phyloP scores from a whole-genome alignment of 2,329 filamentous ascomycete species.

The Sphaerulina vaccinii region DNA sequence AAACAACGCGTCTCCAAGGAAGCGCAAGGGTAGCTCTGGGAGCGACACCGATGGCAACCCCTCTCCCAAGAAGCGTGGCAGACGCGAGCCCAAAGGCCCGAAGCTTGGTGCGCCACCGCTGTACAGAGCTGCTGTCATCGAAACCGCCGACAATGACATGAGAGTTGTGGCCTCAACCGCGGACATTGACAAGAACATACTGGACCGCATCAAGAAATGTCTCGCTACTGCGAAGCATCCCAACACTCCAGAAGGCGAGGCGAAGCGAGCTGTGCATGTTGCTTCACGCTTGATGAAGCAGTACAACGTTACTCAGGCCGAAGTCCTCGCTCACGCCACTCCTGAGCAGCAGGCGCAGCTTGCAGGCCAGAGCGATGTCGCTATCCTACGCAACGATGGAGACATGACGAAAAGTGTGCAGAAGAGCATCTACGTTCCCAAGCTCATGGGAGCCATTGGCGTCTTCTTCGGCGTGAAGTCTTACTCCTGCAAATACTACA shows the following conservation, averaged over 20 bases:
- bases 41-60: not conserved
- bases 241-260: slow-evolving; percentile 12
- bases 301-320: slow-evolving; percentile 21
- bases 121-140: slow-evolving; percentile 8
- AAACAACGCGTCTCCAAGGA: no score
- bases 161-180: not conserved
- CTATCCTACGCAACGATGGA: slow-evolving; percentile 14
- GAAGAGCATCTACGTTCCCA: not conserved
- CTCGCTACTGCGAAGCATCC: slow-evolving; percentile 9
- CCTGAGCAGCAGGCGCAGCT: slow-evolving; percentile 10
- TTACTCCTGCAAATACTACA: not conserved
- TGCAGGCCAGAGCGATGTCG: slow-evolving; percentile 16
- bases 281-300: slow-evolving; percentile 17
- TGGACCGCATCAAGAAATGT: slow-evolving; percentile 21
- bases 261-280: slow-evolving; percentile 11
- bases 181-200: slow-evolving; percentile 12
- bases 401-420: slow-evolving; percentile 9
- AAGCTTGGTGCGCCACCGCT: slow-evolving; percentile 3
- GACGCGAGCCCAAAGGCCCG: not conserved
- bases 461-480: slow-evolving; percentile 13
- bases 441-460: slow-evolving; percentile 7
- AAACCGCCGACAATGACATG: slow-evolving; percentile 11
- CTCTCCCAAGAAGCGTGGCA: not conserved
- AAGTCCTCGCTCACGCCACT: slow-evolving; percentile 18
- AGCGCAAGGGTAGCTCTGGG: no score